Evolutionary conservation across 768 basidiomycete species (phyloP), one percentile per base, ranked within the genome.

Genomic region (Naganishia antarctica): DNA sequence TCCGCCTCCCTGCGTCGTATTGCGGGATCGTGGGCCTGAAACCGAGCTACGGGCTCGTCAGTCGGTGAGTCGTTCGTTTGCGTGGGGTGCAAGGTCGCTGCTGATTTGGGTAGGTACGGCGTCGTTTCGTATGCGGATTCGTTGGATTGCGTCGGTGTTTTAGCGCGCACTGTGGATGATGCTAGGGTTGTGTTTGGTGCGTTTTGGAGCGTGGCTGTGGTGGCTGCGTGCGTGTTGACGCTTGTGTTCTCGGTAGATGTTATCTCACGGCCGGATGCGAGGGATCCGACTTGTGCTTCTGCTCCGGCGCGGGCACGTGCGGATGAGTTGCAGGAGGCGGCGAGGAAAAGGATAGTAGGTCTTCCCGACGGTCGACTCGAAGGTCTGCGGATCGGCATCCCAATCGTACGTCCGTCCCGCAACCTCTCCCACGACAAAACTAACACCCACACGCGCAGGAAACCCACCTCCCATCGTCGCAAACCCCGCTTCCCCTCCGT

Each of bases 111-210:
- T 45, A 91, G 93, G 72, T 87, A 87, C 84, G 96, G 96, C 6
- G 84, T 97, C 0, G 84, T 99, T 3, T 86, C 91, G 0, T 99
- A 90, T 69, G 94, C 94, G 0, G 92, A 96, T 71, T 93, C 91
- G 66, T 79, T 99, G 13, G 96, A 99, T 71, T 93, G 90, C 69
- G 91, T 99, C 0, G 94, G 94, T 0, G 79, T 98, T 4, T 76
- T 99, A 49, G 86, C 84, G 0, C 79, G 76, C 45, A 80, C 82
- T 18, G 82, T 88, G 0, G 71, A 77, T 15, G 78, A 78, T 0
- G 81, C 85, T 1, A 69, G 81, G 37, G 70, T 76, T 1, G 82
- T 89, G 1, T 92, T 90, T 66, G 80, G 91, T 91, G 66, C 63
- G 85, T 75, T n/a, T 12, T 32, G 21, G 21, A 34, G 46, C 15